Percentiles rank a stretch among this genome's conserved stretches.
phyloP scores from a whole-genome alignment of 805 yeast genomes.

The Jamesozyma rosinii region DNA sequence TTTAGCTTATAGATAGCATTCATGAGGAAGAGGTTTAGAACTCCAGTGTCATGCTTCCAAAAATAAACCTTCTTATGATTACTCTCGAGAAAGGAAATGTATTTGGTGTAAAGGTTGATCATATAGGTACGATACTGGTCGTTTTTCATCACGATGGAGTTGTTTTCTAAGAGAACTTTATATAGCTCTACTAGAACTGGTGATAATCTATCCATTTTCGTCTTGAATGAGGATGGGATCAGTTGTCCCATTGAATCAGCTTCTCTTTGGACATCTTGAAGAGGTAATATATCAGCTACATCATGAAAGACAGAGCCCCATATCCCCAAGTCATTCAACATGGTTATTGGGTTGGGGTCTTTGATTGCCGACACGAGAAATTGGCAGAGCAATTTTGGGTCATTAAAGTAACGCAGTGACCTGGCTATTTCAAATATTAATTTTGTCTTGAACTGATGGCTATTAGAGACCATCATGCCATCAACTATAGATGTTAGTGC shows the following conservation, averaged over 20 bases:
- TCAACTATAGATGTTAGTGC: slow-evolving; percentile 13
- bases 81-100: not conserved
- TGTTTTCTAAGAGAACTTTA: slow-evolving; percentile 12
- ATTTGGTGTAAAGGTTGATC: slow-evolving; percentile 11
- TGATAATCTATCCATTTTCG: slow-evolving; percentile 6
- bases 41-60: slow-evolving; percentile 16
- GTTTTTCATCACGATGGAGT: slow-evolving; percentile 6
- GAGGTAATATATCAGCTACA: not conserved
- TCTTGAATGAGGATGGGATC: not conserved
- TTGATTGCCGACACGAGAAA: slow-evolving; percentile 15
- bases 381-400: slow-evolving; percentile 21
- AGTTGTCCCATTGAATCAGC: not conserved
- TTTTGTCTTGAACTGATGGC: slow-evolving; percentile 14
- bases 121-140: slow-evolving; percentile 13
- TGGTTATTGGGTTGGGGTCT: slow-evolving; percentile 6
- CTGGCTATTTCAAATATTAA: slow-evolving; percentile 16
- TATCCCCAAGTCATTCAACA: slow-evolving; percentile 24
- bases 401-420: slow-evolving; percentile 21
- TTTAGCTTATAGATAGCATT: slow-evolving; percentile 12
- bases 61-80: not conserved
- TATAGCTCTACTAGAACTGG: slow-evolving; percentile 22
- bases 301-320: slow-evolving; percentile 22
- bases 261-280: not conserved
- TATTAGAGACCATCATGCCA: slow-evolving; percentile 5
- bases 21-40: slow-evolving; percentile 16